Percentiles rank a stretch among this genome's conserved stretches.
These are phyloP conservation scores for Penstemon barbatus DNA, from an alignment of 257 asterid genomes.

Conservation along the genomic window DNA sequence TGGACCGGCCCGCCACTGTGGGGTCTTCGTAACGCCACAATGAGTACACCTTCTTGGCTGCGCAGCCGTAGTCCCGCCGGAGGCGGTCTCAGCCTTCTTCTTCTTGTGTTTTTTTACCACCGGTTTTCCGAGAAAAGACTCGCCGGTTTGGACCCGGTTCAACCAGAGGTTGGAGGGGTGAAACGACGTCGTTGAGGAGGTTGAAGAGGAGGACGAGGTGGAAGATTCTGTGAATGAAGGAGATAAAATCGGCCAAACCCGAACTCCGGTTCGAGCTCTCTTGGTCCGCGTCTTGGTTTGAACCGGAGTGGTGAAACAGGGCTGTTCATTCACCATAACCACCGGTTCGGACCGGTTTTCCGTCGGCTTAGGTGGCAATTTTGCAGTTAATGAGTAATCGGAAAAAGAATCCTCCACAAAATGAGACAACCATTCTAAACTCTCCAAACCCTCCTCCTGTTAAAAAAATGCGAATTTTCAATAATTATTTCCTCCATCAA, in stretches of 20 bases:
- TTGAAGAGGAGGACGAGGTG: slow-evolving; percentile 60
- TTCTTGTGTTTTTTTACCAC: slow-evolving; percentile 34
- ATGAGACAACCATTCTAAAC: slow-evolving; percentile 83
- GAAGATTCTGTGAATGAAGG: slow-evolving; percentile 64
- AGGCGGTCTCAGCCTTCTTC: slow-evolving; percentile 26
- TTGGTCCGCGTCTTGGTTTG: slow-evolving; percentile 92
- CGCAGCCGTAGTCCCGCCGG: slow-evolving; percentile 9
- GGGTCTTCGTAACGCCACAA: slow-evolving; percentile 62
- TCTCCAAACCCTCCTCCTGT: slow-evolving; percentile 84
- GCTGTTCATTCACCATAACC: slow-evolving; percentile 17
- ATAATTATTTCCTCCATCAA: background rate
- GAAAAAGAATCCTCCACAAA: slow-evolving; percentile 83
- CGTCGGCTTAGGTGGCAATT: slow-evolving; percentile 41
- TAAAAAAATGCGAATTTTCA: background rate
- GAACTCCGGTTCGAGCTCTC: slow-evolving; percentile 62
- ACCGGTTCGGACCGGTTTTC: slow-evolving; percentile 31
- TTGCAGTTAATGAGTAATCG: slow-evolving; percentile 51
- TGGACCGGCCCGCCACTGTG: slow-evolving; percentile 79
- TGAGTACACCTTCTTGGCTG: slow-evolving; percentile 64
- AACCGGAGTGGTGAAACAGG: slow-evolving; percentile 57
- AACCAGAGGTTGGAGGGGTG: slow-evolving; percentile 36
- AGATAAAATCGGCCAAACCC: slow-evolving; percentile 74
- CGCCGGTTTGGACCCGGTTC: slow-evolving; percentile 45
- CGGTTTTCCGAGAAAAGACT: slow-evolving; percentile 36
- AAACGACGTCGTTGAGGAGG: slow-evolving; percentile 38